Percentiles rank a stretch among this genome's conserved stretches.
These are phyloP conservation scores for Amanita phalloides DNA, from an alignment of 768 basidiomycete species.

Conservation along the genomic window DNA sequence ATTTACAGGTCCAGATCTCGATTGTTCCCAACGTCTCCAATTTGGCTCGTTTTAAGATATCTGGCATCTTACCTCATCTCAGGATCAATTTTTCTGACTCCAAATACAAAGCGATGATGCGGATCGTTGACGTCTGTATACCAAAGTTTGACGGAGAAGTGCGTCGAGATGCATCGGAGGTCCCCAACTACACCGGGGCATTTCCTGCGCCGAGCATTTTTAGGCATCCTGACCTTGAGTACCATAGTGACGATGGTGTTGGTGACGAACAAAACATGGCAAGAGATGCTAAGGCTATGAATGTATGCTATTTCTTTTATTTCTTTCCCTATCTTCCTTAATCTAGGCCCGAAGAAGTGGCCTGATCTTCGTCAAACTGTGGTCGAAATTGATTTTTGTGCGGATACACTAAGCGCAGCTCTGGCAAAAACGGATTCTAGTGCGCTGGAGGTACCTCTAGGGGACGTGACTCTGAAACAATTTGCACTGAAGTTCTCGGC, in stretches of 20 bases:
- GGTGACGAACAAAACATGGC: slow-evolving; percentile 24
- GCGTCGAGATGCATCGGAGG: slow-evolving; percentile 10
- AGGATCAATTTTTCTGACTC: slow-evolving; percentile 85
- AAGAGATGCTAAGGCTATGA: slow-evolving; percentile 4
- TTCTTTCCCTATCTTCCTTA: background rate
- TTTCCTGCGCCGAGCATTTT: slow-evolving; percentile 52
- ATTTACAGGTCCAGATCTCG: slow-evolving; percentile 83
- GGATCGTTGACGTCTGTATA: slow-evolving; percentile 82
- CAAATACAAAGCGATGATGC: slow-evolving; percentile 89
- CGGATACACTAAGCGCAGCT: slow-evolving; percentile 71
- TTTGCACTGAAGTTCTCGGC: slow-evolving; percentile 70
- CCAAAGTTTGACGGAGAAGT: slow-evolving; percentile 61
- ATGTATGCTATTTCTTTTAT: background rate
- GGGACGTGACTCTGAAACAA: slow-evolving; percentile 65
- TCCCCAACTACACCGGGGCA: slow-evolving; percentile 17
- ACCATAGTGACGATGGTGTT: slow-evolving; percentile 54
- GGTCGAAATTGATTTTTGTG: slow-evolving; percentile 83
- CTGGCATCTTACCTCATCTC: slow-evolving; percentile 78
- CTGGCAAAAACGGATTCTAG: slow-evolving; percentile 60
- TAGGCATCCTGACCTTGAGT: slow-evolving; percentile 44
- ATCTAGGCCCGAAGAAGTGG: slow-evolving; percentile 13
- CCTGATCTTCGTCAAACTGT: slow-evolving; percentile 41
- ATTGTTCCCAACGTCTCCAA: slow-evolving; percentile 79
- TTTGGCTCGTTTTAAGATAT: slow-evolving; percentile 82
- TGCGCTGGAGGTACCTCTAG: slow-evolving; percentile 62